Base-by-base conservation (phyloP, 2,329 filamentous ascomycete species). In the Chlorencoelia australis region DNA sequence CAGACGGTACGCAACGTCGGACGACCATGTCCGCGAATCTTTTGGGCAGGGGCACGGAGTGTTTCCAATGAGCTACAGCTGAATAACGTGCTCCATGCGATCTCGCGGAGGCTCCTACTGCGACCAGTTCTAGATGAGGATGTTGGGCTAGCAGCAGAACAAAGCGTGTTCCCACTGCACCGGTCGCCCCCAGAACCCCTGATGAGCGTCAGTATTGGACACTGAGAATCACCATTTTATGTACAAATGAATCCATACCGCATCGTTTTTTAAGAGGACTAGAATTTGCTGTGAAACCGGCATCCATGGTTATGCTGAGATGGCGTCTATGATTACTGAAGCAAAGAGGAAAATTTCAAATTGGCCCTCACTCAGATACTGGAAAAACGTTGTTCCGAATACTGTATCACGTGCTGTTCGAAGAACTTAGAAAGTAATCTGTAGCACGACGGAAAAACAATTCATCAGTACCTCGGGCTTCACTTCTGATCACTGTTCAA, bases 21-120 rank as follows among this genome's bases (percentile, higher is more conserved):
- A 96, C 83, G 4, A 94, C 72, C 51, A 96, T 69, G 46, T 88
- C 79, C 48, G 76, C 85, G 40, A 94, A 64, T 45, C 69, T 69
- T 45, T 78, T 68, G 28, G 80, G 80, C 73, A 95, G 93, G 37
- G 86, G 82, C 39, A 75, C 66, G 7, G 83, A 73, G 66, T 96
- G 89, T 70, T 95, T 95, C 91, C 91, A 96, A 53, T 76, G 76
- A 45, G 93, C 88, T 25, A 88, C 89, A 72, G 94, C 86, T 62
- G 80, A 82, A 69, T 96, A 96, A 58, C 81, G 82, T 70, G 95
- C 95, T 55, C 88, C 88, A 5, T 85, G 86, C 7, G 87, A 94
- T 41, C 85, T 76, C 41, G 84, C 76, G 13, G 87, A 94, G 22
- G 91, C 91, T 45, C 91, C 91, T 33, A 96, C 75, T 41, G 87